Evolutionary conservation across 1,139 yeast genomes (phyloP).

Genomic region (Nakaseomyces glabratus): DNA sequence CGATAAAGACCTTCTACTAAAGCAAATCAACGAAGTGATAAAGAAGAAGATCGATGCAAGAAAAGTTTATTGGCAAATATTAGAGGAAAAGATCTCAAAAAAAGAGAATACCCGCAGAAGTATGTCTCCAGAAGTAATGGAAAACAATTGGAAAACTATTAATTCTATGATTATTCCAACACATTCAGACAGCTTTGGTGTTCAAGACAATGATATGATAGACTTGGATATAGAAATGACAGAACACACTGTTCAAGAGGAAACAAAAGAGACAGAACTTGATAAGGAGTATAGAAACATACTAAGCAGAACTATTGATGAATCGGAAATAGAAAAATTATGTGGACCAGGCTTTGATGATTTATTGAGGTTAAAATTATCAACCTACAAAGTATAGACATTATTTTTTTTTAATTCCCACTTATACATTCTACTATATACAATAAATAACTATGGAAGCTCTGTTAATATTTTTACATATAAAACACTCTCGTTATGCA

Average conservation of each 20-base stretch:
- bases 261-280: conserved; percentile 12
- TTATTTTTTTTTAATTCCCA: no score
- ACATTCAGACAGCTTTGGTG: conserved; percentile 47
- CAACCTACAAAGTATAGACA: conserved; percentile 3
- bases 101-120: conserved; percentile 15
- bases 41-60: conserved; percentile 38
- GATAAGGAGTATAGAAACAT: conserved; percentile 22
- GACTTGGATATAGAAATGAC: conserved; percentile 42
- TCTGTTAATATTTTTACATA: no score
- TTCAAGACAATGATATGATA: conserved; percentile 47
- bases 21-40: conserved; percentile 40
- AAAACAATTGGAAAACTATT: conserved; percentile 42
- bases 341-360: conserved; percentile 13
- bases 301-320: conserved; percentile 31
- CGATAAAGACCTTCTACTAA: conserved; percentile 33
- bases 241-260: conserved; percentile 25
- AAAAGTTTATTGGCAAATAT: conserved; percentile 29
- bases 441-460: no score
- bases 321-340: conserved; percentile 28
- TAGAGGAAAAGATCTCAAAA: conserved; percentile 23
- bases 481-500: no score
- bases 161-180: conserved; percentile 39
- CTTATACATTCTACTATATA: no score
- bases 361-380: conserved; percentile 8
- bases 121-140: conserved; percentile 22